These are phyloP conservation scores for Phaeosphaeria sp. DNA, from an alignment of 2,329 filamentous ascomycete species.

Conservation along the genomic window DNA sequence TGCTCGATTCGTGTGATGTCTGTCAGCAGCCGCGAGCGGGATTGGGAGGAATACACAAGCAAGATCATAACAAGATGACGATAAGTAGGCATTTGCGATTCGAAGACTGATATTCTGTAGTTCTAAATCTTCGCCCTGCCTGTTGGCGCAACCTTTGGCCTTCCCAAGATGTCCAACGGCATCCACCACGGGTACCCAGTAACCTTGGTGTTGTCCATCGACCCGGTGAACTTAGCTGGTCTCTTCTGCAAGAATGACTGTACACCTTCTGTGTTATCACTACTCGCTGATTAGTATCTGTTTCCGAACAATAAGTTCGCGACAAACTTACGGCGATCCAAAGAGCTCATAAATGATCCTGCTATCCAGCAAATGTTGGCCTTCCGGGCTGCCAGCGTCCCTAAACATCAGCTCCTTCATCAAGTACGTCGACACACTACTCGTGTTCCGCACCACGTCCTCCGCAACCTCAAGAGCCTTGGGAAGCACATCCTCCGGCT, in stretches of 20 bases:
- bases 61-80: not conserved
- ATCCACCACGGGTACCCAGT: conserved; percentile 73
- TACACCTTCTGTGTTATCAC: conserved; percentile 72
- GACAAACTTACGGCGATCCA: conserved; percentile 50
- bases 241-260: conserved; percentile 74
- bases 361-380: conserved; percentile 73
- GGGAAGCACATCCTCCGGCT: conserved; percentile 65
- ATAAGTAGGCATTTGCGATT: not conserved
- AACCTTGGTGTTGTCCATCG: conserved; percentile 66
- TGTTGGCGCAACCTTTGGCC: conserved; percentile 44
- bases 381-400: conserved; percentile 66
- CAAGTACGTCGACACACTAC: conserved; percentile 66
- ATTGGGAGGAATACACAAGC: not conserved
- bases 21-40: not conserved
- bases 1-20: conserved; percentile 30
- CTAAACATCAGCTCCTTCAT: conserved; percentile 77
- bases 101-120: not conserved
- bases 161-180: conserved; percentile 56
- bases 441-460: conserved; percentile 72
- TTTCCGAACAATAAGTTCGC: not conserved
- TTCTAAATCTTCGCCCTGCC: conserved; percentile 39
- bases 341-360: conserved; percentile 68
- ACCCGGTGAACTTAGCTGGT: conserved; percentile 65
- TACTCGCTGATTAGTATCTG: conserved; percentile 24
- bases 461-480: conserved; percentile 70